Percentiles rank a stretch among this genome's conserved stretches.
Conservation (phyloP, 192 early-diverging fungal genomes). For the Backusella macrospora region DNA sequence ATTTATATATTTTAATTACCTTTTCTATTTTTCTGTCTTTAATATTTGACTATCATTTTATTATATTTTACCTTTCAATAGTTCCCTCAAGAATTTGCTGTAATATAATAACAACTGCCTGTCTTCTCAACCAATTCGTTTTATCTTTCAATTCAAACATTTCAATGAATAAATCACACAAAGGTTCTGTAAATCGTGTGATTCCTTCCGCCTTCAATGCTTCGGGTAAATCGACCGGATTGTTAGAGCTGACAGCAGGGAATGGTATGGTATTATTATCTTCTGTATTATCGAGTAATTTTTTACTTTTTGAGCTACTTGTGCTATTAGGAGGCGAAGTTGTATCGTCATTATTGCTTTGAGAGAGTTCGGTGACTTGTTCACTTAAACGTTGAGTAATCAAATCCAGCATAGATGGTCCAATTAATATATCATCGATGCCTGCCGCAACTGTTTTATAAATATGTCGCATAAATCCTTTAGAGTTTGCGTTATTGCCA, state of each 20-base stretch:
- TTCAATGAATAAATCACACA: constrained; percentile 87
- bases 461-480: constrained; percentile 66
- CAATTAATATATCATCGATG: constrained; percentile 69
- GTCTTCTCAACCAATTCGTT: constrained; percentile 86
- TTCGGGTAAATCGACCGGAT: background rate
- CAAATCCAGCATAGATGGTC: constrained; percentile 69
- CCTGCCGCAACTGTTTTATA: constrained; percentile 76
- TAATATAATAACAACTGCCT: constrained; percentile 83
- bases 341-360: constrained; percentile 29
- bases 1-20: background rate
- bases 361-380: constrained; percentile 57
- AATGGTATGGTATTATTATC: background rate
- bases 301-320: constrained; percentile 19
- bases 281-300: background rate
- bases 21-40: constrained; percentile 15
- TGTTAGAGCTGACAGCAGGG: background rate
- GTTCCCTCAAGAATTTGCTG: constrained; percentile 88
- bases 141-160: constrained; percentile 89
- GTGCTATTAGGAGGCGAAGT: background rate
- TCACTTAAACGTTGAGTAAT: constrained; percentile 71
- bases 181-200: constrained; percentile 64
- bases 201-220: constrained; percentile 40
- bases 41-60: background rate
- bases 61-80: constrained; percentile 69
- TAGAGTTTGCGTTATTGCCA: background rate